Evolutionary conservation across 1,284 basidiomycete species (phyloP).

Genomic region (Sporisorium scitamineum): DNA sequence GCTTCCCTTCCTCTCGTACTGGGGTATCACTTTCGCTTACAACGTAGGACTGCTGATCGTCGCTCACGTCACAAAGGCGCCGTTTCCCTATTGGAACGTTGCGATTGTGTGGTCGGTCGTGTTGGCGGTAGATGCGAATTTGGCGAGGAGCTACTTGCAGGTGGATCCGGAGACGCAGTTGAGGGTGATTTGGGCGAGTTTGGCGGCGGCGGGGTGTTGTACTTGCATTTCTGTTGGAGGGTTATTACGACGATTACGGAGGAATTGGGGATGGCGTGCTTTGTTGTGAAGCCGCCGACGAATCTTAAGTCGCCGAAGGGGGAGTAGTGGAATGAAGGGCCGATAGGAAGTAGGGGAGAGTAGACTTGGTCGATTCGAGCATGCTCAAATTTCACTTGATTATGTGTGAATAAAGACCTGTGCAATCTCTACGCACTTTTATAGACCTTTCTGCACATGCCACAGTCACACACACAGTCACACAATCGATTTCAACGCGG

Average conservation of each 20-base stretch:
- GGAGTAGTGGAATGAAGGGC: not conserved
- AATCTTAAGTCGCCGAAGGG: slow-evolving; percentile 23
- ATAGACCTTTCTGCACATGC: no score
- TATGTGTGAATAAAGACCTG: no score
- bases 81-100: slow-evolving; percentile 88
- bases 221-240: slow-evolving; percentile 76
- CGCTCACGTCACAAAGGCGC: slow-evolving; percentile 86
- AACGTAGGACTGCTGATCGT: slow-evolving; percentile 90
- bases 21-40: slow-evolving; percentile 83
- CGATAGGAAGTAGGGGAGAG: not conserved
- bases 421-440: no score
- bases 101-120: slow-evolving; percentile 85
- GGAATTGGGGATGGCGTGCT: slow-evolving; percentile 58
- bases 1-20: slow-evolving; percentile 87
- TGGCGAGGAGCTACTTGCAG: slow-evolving; percentile 71
- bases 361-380: no score
- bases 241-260: slow-evolving; percentile 64
- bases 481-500: no score
- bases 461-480: no score
- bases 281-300: slow-evolving; percentile 46
- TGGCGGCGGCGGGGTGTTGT: slow-evolving; percentile 77
- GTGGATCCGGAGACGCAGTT: slow-evolving; percentile 73
- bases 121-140: slow-evolving; percentile 79
- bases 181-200: slow-evolving; percentile 78
- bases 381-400: no score